These are phyloP conservation scores for Globisporangium sylvaticum DNA, from an alignment of 352 stramenopile genomes.

Conservation along the genomic window DNA sequence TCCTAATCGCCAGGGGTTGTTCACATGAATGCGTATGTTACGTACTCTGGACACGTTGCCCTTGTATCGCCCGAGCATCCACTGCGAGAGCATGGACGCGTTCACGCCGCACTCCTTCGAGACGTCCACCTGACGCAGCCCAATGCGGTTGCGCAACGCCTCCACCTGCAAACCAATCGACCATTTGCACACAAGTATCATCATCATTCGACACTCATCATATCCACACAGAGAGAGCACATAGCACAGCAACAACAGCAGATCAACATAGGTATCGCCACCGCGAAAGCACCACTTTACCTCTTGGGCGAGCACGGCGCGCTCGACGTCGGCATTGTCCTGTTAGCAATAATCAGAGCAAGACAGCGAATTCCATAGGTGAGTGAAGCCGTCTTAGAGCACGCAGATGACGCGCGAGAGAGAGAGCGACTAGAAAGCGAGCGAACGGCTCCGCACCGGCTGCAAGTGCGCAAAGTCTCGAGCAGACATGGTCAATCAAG, in stretches of 20 bases:
- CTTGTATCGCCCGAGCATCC: conserved; percentile 85
- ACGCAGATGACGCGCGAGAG: background rate
- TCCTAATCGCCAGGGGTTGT: background rate
- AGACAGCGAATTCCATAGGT: background rate
- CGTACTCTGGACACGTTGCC: conserved; percentile 74
- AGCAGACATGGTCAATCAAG: conserved; percentile 25
- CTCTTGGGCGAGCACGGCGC: conserved; percentile 74
- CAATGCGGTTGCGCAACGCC: conserved; percentile 62
- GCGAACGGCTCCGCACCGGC: conserved; percentile 26
- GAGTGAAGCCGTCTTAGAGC: background rate
- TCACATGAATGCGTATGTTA: background rate
- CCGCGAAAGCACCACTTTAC: too few relatives aligned
- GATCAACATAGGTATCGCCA: too few relatives aligned
- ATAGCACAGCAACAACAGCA: background rate
- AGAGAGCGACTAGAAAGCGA: background rate
- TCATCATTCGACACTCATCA: background rate
- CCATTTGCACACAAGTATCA: background rate
- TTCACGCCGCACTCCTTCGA: conserved; percentile 86
- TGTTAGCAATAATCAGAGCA: conserved; percentile 17
- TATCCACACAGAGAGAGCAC: background rate
- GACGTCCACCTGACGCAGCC: conserved; percentile 76
- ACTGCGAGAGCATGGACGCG: conserved; percentile 83
- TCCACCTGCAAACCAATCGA: conserved; percentile 46
- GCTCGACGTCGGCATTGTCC: conserved; percentile 86
- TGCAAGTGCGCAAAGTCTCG: conserved; percentile 80